Percentiles rank a stretch among this genome's conserved stretches.
Conservation (phyloP, 305 asterid genomes). For the Fraxinus paxiana region DNA sequence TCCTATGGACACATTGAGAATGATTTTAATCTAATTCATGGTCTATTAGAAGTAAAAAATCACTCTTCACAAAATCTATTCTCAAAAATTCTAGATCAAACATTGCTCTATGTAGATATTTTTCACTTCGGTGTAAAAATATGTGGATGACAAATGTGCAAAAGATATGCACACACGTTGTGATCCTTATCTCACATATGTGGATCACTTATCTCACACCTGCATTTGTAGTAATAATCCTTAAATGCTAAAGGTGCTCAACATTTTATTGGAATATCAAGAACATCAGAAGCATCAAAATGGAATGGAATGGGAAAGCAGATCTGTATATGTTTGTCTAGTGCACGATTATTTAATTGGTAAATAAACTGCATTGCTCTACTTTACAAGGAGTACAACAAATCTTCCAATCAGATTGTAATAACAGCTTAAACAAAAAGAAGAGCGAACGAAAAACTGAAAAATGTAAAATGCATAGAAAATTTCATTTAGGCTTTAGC, state of each 20-base stretch:
- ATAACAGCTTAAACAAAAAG: neutral
- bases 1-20: neutral
- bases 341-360: neutral
- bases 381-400: neutral
- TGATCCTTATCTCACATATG: neutral
- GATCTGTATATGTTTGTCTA: neutral
- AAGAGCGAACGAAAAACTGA: neutral
- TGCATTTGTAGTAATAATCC: neutral
- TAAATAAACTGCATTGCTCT: neutral
- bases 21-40: neutral
- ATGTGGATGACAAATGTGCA: neutral
- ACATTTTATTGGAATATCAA: neutral
- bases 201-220: neutral
- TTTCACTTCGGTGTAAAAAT: neutral
- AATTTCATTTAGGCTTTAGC: neutral
- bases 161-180: neutral
- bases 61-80: neutral
- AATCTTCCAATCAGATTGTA: neutral
- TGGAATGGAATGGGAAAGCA: neutral
- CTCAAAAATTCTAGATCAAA: neutral
- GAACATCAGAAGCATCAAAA: neutral
- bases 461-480: conserved; percentile 8
- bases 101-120: neutral
- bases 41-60: neutral
- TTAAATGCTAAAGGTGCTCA: neutral